Percentiles rank a stretch among this genome's conserved stretches.
These are phyloP conservation scores for Boletus reticulatus DNA, from an alignment of 768 basidiomycete species.

Conservation along the genomic window DNA sequence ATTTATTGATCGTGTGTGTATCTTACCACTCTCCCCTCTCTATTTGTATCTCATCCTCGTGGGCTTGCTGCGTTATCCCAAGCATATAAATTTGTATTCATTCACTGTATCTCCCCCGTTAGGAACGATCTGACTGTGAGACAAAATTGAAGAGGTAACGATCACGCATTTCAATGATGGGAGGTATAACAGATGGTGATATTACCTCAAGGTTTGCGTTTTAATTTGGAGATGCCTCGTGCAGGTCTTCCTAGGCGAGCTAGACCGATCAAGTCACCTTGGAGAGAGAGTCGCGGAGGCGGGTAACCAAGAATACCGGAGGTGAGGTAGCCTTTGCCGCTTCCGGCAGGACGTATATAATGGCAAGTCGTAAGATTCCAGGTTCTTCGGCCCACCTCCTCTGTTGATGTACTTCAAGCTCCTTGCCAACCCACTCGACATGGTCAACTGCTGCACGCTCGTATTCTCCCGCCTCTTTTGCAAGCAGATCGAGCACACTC, in stretches of 20 bases:
- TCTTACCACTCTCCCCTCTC: slow-evolving; percentile 17
- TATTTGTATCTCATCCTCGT: slow-evolving; percentile 34
- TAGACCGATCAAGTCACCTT: slow-evolving; percentile 17
- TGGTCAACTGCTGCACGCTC: slow-evolving; percentile 26
- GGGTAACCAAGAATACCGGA: slow-evolving; percentile 16
- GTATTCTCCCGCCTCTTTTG: slow-evolving; percentile 22
- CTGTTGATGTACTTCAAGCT: slow-evolving; percentile 25
- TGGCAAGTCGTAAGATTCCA: slow-evolving; percentile 1
- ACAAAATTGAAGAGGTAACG: slow-evolving; percentile 23
- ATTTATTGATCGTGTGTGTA: slow-evolving; percentile 29
- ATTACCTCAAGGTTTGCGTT: slow-evolving; percentile 32
- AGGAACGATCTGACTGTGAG: slow-evolving; percentile 29
- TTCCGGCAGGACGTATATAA: slow-evolving; percentile 25
- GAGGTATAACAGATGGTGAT: slow-evolving; percentile 24
- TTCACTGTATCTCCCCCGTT: slow-evolving; percentile 15
- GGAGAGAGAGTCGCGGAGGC: slow-evolving; percentile 13
- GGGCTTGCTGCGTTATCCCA: slow-evolving; percentile 18
- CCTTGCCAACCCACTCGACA: slow-evolving; percentile 20
- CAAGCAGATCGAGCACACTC: slow-evolving; percentile 19
- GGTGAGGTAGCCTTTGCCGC: slow-evolving; percentile 9
- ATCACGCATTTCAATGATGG: slow-evolving; percentile 34
- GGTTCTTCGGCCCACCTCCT: slow-evolving; percentile 10
- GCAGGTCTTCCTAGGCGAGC: slow-evolving; percentile 17
- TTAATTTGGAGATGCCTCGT: slow-evolving; percentile 30
- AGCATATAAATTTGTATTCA: slow-evolving; percentile 19